Evolutionary conservation across 1,284 basidiomycete species (phyloP).

Genomic region (Rhodotorula glutinis): DNA sequence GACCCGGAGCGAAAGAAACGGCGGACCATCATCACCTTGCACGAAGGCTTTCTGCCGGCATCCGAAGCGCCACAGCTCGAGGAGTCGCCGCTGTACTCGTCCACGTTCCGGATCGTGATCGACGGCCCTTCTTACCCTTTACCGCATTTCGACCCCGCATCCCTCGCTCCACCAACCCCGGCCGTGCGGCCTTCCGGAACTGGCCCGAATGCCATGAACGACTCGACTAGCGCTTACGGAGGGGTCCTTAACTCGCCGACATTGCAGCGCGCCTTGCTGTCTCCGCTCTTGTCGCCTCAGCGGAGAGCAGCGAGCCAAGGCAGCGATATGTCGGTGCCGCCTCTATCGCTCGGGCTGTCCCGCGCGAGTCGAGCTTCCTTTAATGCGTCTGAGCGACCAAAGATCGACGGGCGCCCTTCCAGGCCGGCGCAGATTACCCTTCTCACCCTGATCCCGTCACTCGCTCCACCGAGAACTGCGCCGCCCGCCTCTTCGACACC

Average conservation of each 20-base stretch:
- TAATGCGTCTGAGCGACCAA: not conserved
- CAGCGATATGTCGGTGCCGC: constrained; percentile 23
- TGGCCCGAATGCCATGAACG: not conserved
- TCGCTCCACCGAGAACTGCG: not conserved
- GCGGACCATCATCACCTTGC: constrained; percentile 22
- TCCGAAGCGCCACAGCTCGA: not conserved
- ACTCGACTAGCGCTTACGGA: not conserved
- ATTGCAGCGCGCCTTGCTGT: constrained; percentile 25
- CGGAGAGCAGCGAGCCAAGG: constrained; percentile 18
- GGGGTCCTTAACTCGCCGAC: constrained; percentile 29
- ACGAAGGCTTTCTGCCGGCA: constrained; percentile 19
- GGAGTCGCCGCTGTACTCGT: constrained; percentile 26
- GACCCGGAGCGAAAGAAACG: not conserved
- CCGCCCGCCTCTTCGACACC: not conserved
- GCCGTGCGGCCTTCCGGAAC: constrained; percentile 14
- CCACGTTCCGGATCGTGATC: constrained; percentile 31
- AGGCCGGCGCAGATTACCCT: not conserved
- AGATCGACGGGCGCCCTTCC: not conserved
- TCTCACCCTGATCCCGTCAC: constrained; percentile 12
- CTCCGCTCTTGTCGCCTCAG: constrained; percentile 30
- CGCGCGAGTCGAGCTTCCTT: constrained; percentile 20
- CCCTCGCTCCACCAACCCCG: constrained; percentile 21
- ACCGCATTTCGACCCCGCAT: constrained; percentile 26
- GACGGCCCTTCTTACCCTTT: constrained; percentile 19
- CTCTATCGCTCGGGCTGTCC: constrained; percentile 20